Evolutionary conservation across 2,329 filamentous ascomycete genomes (phyloP).

Genomic region (Exophiala spinifera): DNA sequence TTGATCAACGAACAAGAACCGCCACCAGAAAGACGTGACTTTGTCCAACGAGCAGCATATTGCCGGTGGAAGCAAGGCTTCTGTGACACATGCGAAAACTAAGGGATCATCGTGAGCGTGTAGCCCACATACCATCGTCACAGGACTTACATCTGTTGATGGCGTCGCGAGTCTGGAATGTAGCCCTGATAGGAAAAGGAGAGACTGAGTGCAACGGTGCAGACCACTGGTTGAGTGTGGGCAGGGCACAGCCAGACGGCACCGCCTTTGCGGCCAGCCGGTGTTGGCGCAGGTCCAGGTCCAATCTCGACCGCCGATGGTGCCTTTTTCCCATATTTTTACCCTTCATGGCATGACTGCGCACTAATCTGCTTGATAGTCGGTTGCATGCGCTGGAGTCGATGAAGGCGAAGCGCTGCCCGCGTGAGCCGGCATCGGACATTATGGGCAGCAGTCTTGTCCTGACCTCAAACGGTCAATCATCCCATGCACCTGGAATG

Average conservation of each 20-base stretch:
- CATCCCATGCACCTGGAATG: no score
- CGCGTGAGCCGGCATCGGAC: not conserved
- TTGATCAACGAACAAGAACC: not conserved
- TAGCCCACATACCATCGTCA: no score
- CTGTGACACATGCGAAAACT: not conserved
- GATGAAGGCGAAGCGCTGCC: not conserved
- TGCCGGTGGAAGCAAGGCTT: not conserved
- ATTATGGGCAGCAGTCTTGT: no score
- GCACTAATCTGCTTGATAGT: not conserved
- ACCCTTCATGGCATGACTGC: conserved; percentile 4
- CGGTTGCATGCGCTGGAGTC: not conserved
- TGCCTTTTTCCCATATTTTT: not conserved
- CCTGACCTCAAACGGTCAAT: no score
- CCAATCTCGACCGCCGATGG: conserved; percentile 1
- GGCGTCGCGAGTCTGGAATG: not conserved
- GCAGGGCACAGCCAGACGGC: not conserved
- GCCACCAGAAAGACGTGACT: not conserved
- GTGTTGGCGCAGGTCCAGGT: not conserved
- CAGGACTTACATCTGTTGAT: not conserved
- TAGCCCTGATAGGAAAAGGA: not conserved
- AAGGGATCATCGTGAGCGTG: not conserved
- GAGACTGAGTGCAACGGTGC: not conserved
- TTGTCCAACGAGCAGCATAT: not conserved
- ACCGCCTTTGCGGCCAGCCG: not conserved
- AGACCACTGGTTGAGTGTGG: not conserved